phyloP scores from a whole-genome alignment of 1,284 basidiomycete species.

The Inonotus obliquus region DNA sequence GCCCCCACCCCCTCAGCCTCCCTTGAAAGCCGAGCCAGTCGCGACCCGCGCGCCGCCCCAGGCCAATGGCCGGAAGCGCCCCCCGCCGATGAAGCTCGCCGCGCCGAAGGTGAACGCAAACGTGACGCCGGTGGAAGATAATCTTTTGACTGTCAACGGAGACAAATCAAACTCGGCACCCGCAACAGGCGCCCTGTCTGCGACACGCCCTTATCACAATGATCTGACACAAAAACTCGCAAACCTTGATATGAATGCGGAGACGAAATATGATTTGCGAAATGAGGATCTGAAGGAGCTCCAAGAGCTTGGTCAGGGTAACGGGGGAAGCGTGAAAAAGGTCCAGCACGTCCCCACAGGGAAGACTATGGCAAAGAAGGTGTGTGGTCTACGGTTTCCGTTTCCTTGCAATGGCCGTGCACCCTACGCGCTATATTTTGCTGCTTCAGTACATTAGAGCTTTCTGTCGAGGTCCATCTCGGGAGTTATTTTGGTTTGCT shows the following conservation, averaged over 20 bases:
- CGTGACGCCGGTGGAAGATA: slow-evolving; percentile 35
- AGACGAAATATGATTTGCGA: slow-evolving; percentile 71
- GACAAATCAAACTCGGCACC: slow-evolving; percentile 38
- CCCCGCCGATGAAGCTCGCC: slow-evolving; percentile 27
- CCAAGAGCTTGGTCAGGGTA: slow-evolving; percentile 91
- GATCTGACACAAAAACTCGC: slow-evolving; percentile 72
- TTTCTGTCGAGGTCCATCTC: not conserved
- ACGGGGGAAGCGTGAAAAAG: slow-evolving; percentile 95
- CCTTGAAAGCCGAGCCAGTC: slow-evolving; percentile 28
- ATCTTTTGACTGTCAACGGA: slow-evolving; percentile 32
- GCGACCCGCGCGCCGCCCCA: slow-evolving; percentile 21
- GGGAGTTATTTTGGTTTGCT: not conserved
- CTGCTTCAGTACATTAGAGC: not conserved
- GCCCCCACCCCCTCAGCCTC: slow-evolving; percentile 37
- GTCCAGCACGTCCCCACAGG: slow-evolving; percentile 90
- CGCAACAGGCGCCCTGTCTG: slow-evolving; percentile 35
- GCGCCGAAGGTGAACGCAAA: slow-evolving; percentile 34
- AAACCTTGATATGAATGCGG: slow-evolving; percentile 68
- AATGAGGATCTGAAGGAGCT: slow-evolving; percentile 83
- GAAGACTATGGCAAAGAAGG: slow-evolving; percentile 94
- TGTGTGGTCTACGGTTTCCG: slow-evolving; percentile 32
- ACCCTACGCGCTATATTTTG: not conserved
- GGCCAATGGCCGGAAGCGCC: slow-evolving; percentile 19
- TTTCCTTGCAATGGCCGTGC: not conserved
- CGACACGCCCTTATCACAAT: slow-evolving; percentile 59